phyloP scores from a whole-genome alignment of 2,329 filamentous ascomycete genomes.

The Blastomyces parvus region DNA sequence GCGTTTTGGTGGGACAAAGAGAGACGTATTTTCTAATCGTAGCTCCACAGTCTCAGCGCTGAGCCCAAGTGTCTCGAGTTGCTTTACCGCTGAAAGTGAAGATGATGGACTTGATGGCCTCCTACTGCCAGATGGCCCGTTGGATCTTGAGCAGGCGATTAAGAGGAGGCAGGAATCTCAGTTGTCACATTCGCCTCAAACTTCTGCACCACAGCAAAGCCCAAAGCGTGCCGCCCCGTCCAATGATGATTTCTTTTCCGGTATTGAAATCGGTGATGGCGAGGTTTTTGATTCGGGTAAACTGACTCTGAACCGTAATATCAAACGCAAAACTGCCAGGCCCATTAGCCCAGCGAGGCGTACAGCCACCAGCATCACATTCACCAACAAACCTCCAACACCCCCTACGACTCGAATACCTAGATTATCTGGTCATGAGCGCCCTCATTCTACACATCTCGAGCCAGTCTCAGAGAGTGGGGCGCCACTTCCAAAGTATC shows the following conservation, averaged over 20 bases:
- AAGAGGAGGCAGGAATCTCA: slow-evolving; percentile 50
- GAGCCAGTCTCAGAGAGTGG: slow-evolving; percentile 89
- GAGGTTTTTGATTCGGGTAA: slow-evolving; percentile 73
- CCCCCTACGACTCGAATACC: slow-evolving; percentile 60
- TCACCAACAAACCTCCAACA: slow-evolving; percentile 64
- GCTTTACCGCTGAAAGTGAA: slow-evolving; percentile 83
- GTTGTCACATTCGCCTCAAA: slow-evolving; percentile 32
- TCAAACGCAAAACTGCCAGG: slow-evolving; percentile 69
- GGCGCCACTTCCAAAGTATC: slow-evolving; percentile 54
- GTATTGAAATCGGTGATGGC: slow-evolving; percentile 75
- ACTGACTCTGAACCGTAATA: slow-evolving; percentile 77
- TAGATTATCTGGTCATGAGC: slow-evolving; percentile 61
- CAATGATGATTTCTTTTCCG: slow-evolving; percentile 71
- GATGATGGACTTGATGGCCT: slow-evolving; percentile 89
- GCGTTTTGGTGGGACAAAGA: slow-evolving; percentile 74
- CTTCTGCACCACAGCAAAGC: slow-evolving; percentile 24
- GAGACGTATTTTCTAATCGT: slow-evolving; percentile 67
- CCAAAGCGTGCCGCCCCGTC: slow-evolving; percentile 14
- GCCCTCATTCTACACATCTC: slow-evolving; percentile 60
- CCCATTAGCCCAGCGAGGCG: slow-evolving; percentile 59
- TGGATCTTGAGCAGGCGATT: slow-evolving; percentile 73
- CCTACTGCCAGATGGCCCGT: slow-evolving; percentile 68
- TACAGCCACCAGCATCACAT: slow-evolving; percentile 76
- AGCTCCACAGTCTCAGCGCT: slow-evolving; percentile 82
- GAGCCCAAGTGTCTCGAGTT: slow-evolving; percentile 87